Base-by-base conservation (phyloP, 768 basidiomycete genomes). In the Calocybe cyanea region DNA sequence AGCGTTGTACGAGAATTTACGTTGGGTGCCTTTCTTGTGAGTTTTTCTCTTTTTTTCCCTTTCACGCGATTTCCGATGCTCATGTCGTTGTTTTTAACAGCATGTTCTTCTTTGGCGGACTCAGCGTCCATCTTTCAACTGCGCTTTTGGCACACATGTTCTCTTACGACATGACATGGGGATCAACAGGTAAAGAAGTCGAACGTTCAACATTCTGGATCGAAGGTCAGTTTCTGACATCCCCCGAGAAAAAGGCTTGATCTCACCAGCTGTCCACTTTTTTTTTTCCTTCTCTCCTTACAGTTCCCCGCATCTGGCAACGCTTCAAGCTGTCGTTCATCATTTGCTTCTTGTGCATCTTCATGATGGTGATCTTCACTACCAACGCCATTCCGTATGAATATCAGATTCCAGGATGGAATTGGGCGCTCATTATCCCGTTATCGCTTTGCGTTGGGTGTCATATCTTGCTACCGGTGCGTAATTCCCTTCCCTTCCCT, bases 171-270 rank as follows among this genome's bases (percentile, higher is more conserved):
- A 76, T 77, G 75, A 76, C 75, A 25, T 77, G 76, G 76, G 75
- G 76, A 21, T 76, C 75, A 21, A 77, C 76, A 1, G 74, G 68
- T 55, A 92, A 94, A 65, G 88, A 90, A 66, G 88, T 93, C 41
- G 85, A 92, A 58, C 75, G 80, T 21, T 88, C 86, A 1, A 90
- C 91, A 46, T 92, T 94, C 72, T 92, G 87, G 80, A 80, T 89
- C 52, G 91, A 94, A 67, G 68, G 70, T 64, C 41, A 45, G 54
- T 48, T 37, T 37, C 10, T 25, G 13, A 31, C 14, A 23, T 10
- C 10, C 21, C 35, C 21, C 37, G 40, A 41, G 32, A 40, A 32
- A 41, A 37, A 24, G 15, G 3, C 15, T 32, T 31, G n/a, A 15
- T 13, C 41, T 46, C 4, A 34, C 35, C 18, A 11, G 20, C 42